Base-by-base conservation (phyloP, 2,329 filamentous ascomycete genomes). In the Trichoderma atroviride region DNA sequence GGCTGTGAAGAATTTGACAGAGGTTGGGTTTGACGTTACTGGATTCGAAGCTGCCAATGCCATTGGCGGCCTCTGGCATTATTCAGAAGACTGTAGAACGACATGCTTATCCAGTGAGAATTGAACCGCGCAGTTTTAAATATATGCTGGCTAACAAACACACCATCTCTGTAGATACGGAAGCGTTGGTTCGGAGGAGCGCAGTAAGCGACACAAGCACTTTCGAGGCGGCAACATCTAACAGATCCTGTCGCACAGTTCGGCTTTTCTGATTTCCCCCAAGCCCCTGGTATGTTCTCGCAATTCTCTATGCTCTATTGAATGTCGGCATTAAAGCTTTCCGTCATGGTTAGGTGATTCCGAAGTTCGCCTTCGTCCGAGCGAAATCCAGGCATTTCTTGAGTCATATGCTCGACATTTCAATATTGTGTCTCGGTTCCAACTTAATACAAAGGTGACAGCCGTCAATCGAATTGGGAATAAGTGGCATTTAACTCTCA, bases 1-100 rank as follows among this genome's bases (percentile, higher is more conserved):
- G 24, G 82, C 76, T 75, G 92, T 92, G 70, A 89, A 84, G 11
- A 89, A 75, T 29, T 37, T 64, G 61, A 64, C 61, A 3, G 61
- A 64, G 31, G 47, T 27, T 19, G 81, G 82, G 3, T 84, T 83
- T 64, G 72, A 83, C 13, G 82, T 79, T 3, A 78, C 79, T 1
- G 82, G 78, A 1, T 84, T 83, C 58, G 83, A 84, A 56, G 75
- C 78, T 35, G 80, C 80, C 65, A 69, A 74, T 59, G 78, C 78
- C 62, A 73, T 83, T 27, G 82, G 83, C 11, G 82, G 83, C 0
- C 73, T 84, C 0, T 84, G 82, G 82, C 76, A 79, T 31, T 82
- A 78, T 69, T 81, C 77, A 29, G 74, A 76, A 3, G 74, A 79
- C 24, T 65, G 77, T 61, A 74, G 78, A 58, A 81, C 79, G 71